A percentile compares a stretch with the other conserved stretches of the same genome.
These are phyloP conservation scores for Periconia macrospinosa DNA, from an alignment of 2,329 filamentous ascomycete genomes.

Conservation along the genomic window DNA sequence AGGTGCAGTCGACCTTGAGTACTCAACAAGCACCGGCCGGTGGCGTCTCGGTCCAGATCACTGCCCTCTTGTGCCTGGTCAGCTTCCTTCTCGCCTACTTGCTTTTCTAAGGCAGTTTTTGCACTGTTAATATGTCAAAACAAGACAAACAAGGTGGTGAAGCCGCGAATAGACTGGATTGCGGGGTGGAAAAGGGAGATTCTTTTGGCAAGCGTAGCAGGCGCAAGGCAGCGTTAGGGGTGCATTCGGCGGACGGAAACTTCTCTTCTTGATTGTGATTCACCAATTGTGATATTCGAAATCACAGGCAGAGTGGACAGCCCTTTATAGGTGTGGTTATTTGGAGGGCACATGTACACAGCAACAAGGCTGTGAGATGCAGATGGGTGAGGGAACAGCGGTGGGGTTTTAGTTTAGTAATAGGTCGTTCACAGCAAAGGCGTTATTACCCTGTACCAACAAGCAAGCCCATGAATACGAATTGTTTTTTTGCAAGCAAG, in stretches of 20 bases:
- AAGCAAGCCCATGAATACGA: conserved; percentile 27
- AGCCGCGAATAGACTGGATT: neutral
- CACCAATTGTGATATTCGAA: neutral
- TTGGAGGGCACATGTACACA: no score
- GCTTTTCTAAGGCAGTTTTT: conserved; percentile 71
- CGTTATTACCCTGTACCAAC: conserved; percentile 31
- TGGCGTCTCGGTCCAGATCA: conserved; percentile 85
- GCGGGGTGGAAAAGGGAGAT: neutral
- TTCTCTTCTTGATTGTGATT: neutral
- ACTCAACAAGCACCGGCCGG: conserved; percentile 58
- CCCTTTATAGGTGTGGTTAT: no score
- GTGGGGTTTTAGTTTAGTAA: conserved; percentile 13
- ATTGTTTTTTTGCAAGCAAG: conserved; percentile 14
- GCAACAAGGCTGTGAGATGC: neutral
- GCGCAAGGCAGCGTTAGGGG: neutral
- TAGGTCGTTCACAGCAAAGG: conserved; percentile 17
- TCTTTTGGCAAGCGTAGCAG: no score
- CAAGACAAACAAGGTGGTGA: neutral
- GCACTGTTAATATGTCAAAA: conserved; percentile 9
- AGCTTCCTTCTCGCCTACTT: conserved; percentile 95
- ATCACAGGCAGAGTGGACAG: neutral
- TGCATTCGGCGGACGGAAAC: neutral
- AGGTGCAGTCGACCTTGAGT: conserved; percentile 55
- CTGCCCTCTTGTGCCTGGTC: conserved; percentile 79
- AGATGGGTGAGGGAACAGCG: neutral